Evolutionary conservation across 176 grass and related monocot genomes (phyloP), one percentile per base, ranked within the genome.

Genomic region (Oryza meridionalis): DNA sequence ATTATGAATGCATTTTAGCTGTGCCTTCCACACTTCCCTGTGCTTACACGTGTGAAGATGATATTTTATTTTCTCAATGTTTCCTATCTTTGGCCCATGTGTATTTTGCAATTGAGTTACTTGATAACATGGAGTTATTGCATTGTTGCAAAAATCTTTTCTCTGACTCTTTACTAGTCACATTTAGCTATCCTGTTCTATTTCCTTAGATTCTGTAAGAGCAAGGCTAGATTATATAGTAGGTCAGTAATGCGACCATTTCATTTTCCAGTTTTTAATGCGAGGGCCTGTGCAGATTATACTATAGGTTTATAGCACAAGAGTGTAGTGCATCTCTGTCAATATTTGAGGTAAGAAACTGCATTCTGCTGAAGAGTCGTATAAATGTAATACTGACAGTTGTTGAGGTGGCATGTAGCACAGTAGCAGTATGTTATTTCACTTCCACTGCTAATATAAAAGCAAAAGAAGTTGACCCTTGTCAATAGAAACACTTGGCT

Each of bases 11-110:
- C 14, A 67, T 67, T 42, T 66, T 72, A 77, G 14, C 35, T 27
- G 10, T n/a, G 9, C 44, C 67, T 11, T 76, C 35, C 38, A 40
- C 51, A 77, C 70, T 44, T 55, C 22, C 25, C 33, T 86, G 84
- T 37, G 26, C 73, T 7, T 68, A 25, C 78, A 35, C 58, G 42
- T 32, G 63, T 72, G 67, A 82, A 82, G 35, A 55, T 82, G 7
- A 11, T 69, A 78, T 50, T 74, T 22, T 75, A 35, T 42, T 68
- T 62, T 77, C 63, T 55, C 5, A 9, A 62, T 62, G 7, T 62
- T 62, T 69, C 62, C 27, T 86, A 33, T 29, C 11, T 74, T 44
- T 86, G 38, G 22, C 62, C 75, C 40, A 15, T 68, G 33, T n/a
- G 31, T 26, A 75, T 13, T 14, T 14, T 16, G 19, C 27, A 83